Evolutionary conservation across 2,329 filamentous ascomycete genomes (phyloP).

Genomic region (Botryotinia narcissicola): DNA sequence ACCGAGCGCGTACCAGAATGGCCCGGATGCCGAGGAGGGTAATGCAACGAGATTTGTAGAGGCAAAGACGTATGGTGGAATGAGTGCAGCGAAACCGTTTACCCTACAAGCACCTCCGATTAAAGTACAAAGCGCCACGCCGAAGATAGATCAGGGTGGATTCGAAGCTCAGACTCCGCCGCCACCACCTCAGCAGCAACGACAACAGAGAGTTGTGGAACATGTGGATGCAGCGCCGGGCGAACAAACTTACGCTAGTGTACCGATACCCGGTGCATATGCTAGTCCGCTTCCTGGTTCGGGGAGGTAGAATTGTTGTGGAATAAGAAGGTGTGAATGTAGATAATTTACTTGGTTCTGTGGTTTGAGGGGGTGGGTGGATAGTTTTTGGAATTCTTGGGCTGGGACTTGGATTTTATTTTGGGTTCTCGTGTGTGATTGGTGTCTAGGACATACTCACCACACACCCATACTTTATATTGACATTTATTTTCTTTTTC

Average conservation of each 20-base stretch:
- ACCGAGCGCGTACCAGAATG: conserved; percentile 52
- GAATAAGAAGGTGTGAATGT: not conserved
- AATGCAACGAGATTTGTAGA: conserved; percentile 53
- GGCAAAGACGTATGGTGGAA: conserved; percentile 43
- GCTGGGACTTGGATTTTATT: not conserved
- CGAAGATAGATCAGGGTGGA: conserved; percentile 60
- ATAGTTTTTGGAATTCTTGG: not conserved
- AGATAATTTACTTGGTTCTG: not conserved
- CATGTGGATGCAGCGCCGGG: conserved; percentile 71
- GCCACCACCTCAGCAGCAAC: not conserved
- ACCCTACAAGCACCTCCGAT: conserved; percentile 81
- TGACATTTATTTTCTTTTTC: not conserved
- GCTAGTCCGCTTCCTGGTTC: conserved; percentile 48
- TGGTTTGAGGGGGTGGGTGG: not conserved
- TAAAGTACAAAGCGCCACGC: conserved; percentile 71
- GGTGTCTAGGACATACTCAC: not conserved
- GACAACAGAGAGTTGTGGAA: conserved; percentile 47
- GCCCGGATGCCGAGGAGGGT: conserved; percentile 52
- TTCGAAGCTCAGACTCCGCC: conserved; percentile 52
- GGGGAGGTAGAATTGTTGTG: conserved; percentile 26
- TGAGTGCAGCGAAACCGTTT: conserved; percentile 66
- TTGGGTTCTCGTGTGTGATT: not conserved
- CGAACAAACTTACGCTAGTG: conserved; percentile 79
- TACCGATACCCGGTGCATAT: conserved; percentile 88
- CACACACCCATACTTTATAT: not conserved